Evolutionary conservation across 441 rosid species (phyloP).

Genomic region (Metrosideros polymorpha): DNA sequence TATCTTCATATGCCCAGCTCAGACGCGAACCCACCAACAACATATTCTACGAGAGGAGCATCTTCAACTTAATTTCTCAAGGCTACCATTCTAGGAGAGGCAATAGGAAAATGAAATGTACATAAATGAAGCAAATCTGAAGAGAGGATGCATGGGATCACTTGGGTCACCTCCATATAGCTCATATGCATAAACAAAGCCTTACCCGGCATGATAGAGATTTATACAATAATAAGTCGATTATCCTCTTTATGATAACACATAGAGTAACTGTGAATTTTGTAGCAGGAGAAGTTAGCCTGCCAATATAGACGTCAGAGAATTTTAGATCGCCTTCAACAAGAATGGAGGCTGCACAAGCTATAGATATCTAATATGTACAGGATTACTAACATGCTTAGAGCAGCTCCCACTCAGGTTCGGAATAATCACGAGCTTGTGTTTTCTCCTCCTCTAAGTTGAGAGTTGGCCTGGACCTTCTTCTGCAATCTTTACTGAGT

Average conservation of each 20-base stretch:
- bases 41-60: neutral
- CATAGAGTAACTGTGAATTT: neutral
- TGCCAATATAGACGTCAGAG: slow-evolving; percentile 4
- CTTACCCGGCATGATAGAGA: neutral
- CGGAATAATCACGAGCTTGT: slow-evolving; percentile 7
- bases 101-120: neutral
- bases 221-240: neutral
- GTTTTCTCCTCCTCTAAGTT: slow-evolving; percentile 5
- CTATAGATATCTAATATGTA: slow-evolving; percentile 9
- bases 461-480: neutral
- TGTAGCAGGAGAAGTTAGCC: neutral
- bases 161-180: neutral
- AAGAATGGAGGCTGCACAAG: neutral
- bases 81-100: neutral
- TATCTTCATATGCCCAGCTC: neutral
- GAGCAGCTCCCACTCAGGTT: slow-evolving; percentile 71
- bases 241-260: neutral
- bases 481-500: slow-evolving; percentile 7
- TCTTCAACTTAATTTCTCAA: neutral
- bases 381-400: slow-evolving; percentile 10
- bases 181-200: neutral
- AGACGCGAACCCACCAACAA: neutral
- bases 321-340: neutral
- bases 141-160: neutral
- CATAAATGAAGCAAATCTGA: neutral